Conservation (phyloP, 768 basidiomycete genomes). For the Suillus lakei region DNA sequence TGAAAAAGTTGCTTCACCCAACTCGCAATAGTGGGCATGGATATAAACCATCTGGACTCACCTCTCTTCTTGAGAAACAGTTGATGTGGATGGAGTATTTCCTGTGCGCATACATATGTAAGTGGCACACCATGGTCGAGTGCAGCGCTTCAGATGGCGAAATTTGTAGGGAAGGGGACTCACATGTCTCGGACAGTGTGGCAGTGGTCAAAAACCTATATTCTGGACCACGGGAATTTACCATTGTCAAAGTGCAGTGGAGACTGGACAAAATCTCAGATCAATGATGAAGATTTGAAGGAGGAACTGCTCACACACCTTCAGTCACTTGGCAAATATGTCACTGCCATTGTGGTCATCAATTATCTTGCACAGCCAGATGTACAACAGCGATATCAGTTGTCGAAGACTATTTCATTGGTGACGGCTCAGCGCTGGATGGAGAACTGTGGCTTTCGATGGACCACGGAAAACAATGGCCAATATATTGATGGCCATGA, state of each 20-base stretch:
- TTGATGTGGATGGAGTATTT: conserved; percentile 3
- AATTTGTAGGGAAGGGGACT: conserved; percentile 4
- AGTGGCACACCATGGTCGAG: neutral
- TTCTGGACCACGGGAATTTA: conserved; percentile 22
- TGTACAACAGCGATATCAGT: conserved; percentile 10
- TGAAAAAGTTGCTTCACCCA: neutral
- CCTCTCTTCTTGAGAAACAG: neutral
- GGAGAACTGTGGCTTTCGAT: conserved; percentile 24
- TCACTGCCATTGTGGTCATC: conserved; percentile 28
- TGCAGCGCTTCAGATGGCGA: neutral
- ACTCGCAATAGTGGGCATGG: conserved; percentile 1
- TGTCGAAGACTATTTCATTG: conserved; percentile 24
- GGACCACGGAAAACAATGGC: conserved; percentile 24
- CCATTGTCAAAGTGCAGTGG: conserved; percentile 19
- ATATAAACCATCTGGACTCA: conserved; percentile 2
- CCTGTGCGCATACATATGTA: neutral
- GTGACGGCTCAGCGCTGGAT: conserved; percentile 35
- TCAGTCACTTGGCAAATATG: conserved; percentile 23
- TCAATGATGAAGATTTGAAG: conserved; percentile 39
- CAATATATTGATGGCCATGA: conserved; percentile 21
- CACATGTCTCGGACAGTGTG: conserved; percentile 1
- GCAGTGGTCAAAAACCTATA: conserved; percentile 16
- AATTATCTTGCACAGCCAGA: conserved; percentile 14
- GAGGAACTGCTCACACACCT: conserved; percentile 26
- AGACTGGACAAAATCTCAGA: conserved; percentile 17